Percentiles rank a stretch among this genome's conserved stretches.
Conservation (phyloP, 2,329 filamentous ascomycete genomes). For the Cladosporium sp. region DNA sequence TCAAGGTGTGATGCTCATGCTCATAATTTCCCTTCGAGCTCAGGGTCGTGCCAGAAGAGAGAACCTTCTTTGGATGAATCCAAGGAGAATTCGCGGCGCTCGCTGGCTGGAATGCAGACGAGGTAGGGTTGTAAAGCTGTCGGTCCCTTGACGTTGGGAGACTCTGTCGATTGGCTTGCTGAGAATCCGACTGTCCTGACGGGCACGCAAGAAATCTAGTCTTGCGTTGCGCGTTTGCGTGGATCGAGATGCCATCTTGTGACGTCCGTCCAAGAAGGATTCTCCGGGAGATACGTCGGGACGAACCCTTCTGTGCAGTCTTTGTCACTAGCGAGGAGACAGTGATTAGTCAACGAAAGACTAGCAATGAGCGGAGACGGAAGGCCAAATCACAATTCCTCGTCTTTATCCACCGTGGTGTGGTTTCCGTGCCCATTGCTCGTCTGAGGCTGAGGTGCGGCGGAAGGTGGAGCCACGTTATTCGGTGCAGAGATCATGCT, state of each 20-base stretch:
- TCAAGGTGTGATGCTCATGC: not conserved
- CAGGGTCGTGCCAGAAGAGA: not conserved
- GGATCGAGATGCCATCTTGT: not conserved
- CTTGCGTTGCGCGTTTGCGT: not conserved
- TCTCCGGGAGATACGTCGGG: too few relatives aligned
- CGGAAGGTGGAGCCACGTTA: conserved; percentile 15
- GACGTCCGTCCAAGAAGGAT: too few relatives aligned
- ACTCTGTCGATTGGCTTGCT: too few relatives aligned
- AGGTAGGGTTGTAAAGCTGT: not conserved
- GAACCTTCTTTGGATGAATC: not conserved
- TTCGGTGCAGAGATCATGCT: conserved; percentile 17
- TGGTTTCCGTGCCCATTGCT: conserved; percentile 17
- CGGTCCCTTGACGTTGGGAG: not conserved
- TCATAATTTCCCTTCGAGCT: not conserved
- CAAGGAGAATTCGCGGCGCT: not conserved
- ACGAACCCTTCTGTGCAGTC: too few relatives aligned
- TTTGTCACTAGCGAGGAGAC: not conserved
- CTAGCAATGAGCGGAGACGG: not conserved
- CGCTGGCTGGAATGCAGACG: not conserved
- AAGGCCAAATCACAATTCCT: conserved; percentile 35
- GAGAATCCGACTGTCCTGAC: not conserved
- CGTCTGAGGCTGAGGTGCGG: conserved; percentile 15
- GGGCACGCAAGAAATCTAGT: not conserved
- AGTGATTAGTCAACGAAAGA: not conserved
- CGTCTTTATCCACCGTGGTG: conserved; percentile 35